Conservation (phyloP, 495 filamentous ascomycete species). For the Aspergillus ellipticus region DNA sequence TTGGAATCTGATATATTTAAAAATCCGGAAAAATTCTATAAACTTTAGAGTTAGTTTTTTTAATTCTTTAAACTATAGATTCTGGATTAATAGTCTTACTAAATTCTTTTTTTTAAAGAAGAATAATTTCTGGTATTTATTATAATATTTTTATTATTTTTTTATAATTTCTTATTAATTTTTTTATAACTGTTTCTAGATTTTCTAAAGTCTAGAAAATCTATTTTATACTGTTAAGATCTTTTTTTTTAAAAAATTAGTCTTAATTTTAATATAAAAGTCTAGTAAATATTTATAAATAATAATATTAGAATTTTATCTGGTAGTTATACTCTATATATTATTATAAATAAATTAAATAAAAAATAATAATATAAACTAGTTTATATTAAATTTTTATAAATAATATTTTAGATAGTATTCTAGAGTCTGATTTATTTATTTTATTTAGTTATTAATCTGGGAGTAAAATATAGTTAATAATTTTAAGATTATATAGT, state of each 20-base stretch:
- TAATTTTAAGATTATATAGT: background rate
- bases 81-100: background rate
- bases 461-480: background rate
- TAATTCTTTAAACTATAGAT: background rate
- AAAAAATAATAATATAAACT: background rate
- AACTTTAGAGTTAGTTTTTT: background rate
- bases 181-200: background rate
- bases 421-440: background rate
- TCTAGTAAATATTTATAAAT: no score
- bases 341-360: background rate
- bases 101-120: background rate
- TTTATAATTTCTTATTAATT: background rate
- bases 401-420: background rate
- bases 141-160: background rate
- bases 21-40: background rate
- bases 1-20: background rate
- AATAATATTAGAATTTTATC: no score
- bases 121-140: background rate
- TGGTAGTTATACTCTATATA: background rate
- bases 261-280: no score
- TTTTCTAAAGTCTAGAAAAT: background rate
- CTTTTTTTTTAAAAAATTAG: background rate
- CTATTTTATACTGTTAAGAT: background rate
- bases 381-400: background rate
- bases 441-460: background rate